Base-by-base conservation (phyloP, 805 yeast species). In the Yamadazyma nakazawae region DNA sequence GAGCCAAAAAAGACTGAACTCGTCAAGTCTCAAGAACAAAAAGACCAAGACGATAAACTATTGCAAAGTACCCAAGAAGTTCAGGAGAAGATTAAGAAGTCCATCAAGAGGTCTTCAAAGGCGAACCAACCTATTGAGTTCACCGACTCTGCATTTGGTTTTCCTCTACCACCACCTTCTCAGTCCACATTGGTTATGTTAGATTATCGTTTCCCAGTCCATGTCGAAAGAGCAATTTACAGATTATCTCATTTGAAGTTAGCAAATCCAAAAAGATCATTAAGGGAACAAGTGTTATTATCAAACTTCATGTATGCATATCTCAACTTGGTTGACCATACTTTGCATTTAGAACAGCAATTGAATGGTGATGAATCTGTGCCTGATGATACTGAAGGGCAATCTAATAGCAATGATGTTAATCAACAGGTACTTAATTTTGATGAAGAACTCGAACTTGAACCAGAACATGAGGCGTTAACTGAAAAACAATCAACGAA, bases 301-400 rank as follows among this genome's bases (percentile, higher is more conserved):
- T 88, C 97, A 49, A 94, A 94, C 63, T 94, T 94, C 78, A 94
- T 94, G 99, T 94, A 94, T 62, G 92, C 97, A 0, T 94, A 94
- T 66, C 76, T 94, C 72, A 92, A 94, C 61, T 73, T 94, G 65
- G 96, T 94, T 46, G 96, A 92, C 64, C 97, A 92, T 62, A 91
- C 92, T 13, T 71, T 86, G 54, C 88, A 84, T 63, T 64, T 87
- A 51, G 76, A 72, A 50, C 92, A 86, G 57, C 88, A 83, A 50
- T 60, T 67, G 63, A 61, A 62, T 17, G 43, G 34, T 16, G 45
- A 46, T 14, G 39, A 32, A 5, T 14, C 40, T 3, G 17, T 36
- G 34, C 18, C 37, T 3, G 37, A 28, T 18, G 28, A 35, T 5
- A 31, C 34, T n/a, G 38, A 6, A 8, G 32, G 32, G 9, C 32